A percentile compares a stretch with the other conserved stretches of the same genome.
Evolutionary conservation across 2,329 filamentous ascomycete genomes (phyloP).

Genomic region (Metarhizium brunneum): DNA sequence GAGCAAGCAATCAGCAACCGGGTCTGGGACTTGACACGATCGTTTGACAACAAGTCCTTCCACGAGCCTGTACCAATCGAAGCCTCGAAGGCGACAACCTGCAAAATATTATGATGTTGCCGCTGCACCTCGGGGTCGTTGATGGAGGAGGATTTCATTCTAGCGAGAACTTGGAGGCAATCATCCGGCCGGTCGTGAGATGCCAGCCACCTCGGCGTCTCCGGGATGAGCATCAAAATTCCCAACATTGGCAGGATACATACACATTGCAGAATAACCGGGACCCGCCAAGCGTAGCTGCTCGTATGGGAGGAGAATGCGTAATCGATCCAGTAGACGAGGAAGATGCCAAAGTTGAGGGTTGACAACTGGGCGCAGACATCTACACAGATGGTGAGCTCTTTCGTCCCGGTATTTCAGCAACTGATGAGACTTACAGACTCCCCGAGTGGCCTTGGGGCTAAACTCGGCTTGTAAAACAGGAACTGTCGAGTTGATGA

Average conservation of each 20-base stretch:
- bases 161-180: conserved; percentile 24
- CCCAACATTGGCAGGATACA: conserved; percentile 29
- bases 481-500: conserved; percentile 1
- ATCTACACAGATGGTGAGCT: conserved; percentile 12
- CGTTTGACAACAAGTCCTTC: conserved; percentile 21
- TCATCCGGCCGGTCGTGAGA: conserved; percentile 28
- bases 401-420: neutral
- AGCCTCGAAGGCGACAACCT: conserved; percentile 18
- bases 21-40: conserved; percentile 21
- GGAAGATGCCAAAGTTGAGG: conserved; percentile 35
- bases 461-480: conserved; percentile 35
- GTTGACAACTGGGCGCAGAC: conserved; percentile 38
- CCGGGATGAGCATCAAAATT: conserved; percentile 28
- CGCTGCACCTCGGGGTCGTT: conserved; percentile 13
- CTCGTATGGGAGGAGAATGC: conserved; percentile 22
- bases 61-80: conserved; percentile 17
- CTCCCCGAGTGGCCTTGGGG: conserved; percentile 27
- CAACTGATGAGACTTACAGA: conserved; percentile 12
- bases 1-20: conserved; percentile 22
- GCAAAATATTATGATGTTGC: conserved; percentile 13
- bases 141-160: conserved; percentile 18
- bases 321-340: conserved; percentile 38
- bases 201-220: conserved; percentile 34
- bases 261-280: conserved; percentile 31
- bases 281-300: conserved; percentile 30